phyloP scores from a whole-genome alignment of 331 rosid species.

The Acacia pycnantha region DNA sequence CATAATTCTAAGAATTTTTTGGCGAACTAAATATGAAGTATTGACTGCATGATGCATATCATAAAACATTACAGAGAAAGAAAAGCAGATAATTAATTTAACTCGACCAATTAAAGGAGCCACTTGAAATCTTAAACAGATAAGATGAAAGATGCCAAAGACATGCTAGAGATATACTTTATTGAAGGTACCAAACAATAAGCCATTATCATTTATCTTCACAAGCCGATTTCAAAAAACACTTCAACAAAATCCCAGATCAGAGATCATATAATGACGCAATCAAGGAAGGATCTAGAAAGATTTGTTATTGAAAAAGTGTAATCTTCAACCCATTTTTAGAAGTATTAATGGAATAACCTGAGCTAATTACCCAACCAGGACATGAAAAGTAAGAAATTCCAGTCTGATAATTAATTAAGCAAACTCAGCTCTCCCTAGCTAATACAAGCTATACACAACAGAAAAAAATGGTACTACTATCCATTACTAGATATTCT shows the following conservation, averaged over 20 bases:
- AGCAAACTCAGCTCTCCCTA: neutral
- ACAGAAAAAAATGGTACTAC: neutral
- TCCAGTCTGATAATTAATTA: neutral
- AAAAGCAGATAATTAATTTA: too few species aligned
- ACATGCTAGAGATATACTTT: neutral
- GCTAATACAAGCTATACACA: neutral
- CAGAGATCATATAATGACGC: neutral
- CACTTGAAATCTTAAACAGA: neutral
- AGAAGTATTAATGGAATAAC: neutral
- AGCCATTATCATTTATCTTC: neutral
- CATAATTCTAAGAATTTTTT: neutral
- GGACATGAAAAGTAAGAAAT: neutral
- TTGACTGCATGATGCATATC: neutral
- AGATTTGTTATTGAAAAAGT: neutral
- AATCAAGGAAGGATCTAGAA: neutral
- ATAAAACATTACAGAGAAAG: neutral
- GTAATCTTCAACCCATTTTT: neutral
- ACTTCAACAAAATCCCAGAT: neutral
- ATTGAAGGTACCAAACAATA: neutral
- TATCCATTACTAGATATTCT: neutral
- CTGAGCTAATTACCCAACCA: neutral
- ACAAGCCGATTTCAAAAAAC: neutral
- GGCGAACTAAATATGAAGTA: neutral
- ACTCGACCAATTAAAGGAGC: neutral
- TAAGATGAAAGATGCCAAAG: neutral